These are phyloP conservation scores for Eimeria necatrix DNA, from an alignment of 169 alveolate species.

Conservation along the genomic window DNA sequence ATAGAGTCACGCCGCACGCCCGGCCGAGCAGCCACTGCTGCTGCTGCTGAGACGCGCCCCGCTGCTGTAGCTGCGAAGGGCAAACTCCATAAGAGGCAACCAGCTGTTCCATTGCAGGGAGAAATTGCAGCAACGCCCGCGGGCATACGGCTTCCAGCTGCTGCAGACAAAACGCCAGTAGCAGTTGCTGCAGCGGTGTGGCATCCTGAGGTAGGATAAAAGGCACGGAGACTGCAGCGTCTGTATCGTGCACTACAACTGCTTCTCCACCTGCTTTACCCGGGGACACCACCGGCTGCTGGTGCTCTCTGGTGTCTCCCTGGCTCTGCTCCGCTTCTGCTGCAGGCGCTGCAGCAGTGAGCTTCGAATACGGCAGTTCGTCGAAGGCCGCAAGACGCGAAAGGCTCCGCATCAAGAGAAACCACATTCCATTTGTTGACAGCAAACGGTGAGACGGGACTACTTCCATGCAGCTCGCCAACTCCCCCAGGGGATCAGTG, in stretches of 20 bases:
- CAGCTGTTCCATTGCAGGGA: conserved; percentile 40
- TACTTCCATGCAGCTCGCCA: conserved; percentile 27
- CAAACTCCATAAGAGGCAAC: neutral
- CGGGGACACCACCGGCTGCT: neutral
- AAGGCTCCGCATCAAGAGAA: conserved; percentile 48
- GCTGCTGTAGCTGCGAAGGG: neutral
- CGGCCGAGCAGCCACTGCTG: conserved; percentile 22
- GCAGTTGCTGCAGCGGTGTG: conserved; percentile 47
- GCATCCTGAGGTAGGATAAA: conserved; percentile 9
- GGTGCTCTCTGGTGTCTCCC: neutral
- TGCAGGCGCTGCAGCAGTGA: conserved; percentile 9
- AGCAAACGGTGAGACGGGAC: neutral
- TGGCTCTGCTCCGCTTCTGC: neutral
- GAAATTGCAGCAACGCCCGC: conserved; percentile 51
- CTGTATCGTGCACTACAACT: neutral
- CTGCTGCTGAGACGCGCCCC: neutral
- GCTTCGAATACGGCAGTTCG: neutral
- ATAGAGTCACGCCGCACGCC: conserved; percentile 36
- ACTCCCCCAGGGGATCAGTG: conserved; percentile 19
- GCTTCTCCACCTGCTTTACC: neutral
- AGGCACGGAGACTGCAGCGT: neutral
- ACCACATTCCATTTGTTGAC: conserved; percentile 36
- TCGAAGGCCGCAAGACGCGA: conserved; percentile 35
- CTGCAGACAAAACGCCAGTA: conserved; percentile 62
- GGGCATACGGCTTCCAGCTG: conserved; percentile 41